phyloP scores from a whole-genome alignment of 2,329 filamentous ascomycete genomes.

The Xylaria digitata region DNA sequence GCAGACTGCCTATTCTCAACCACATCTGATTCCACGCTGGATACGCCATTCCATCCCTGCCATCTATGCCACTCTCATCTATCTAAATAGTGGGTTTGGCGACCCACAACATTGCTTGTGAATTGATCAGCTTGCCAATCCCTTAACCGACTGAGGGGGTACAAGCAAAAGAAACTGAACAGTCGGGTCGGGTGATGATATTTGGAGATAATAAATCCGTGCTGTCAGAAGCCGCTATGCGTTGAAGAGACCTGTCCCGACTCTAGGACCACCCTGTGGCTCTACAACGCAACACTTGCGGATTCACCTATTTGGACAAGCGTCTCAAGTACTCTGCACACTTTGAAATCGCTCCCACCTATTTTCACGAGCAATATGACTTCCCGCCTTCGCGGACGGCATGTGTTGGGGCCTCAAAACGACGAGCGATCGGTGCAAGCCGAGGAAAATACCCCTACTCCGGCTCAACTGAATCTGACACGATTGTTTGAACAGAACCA shows the following conservation, averaged over 20 bases:
- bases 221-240: slow-evolving; percentile 40
- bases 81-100: slow-evolving; percentile 40
- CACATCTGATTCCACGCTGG: slow-evolving; percentile 27
- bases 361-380: slow-evolving; percentile 42
- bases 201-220: slow-evolving; percentile 16
- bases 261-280: slow-evolving; percentile 33
- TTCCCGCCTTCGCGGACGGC: slow-evolving; percentile 47
- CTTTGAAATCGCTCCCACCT: neutral
- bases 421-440: slow-evolving; percentile 33
- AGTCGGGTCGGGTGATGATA: slow-evolving; percentile 26
- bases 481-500: slow-evolving; percentile 72
- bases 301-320: slow-evolving; percentile 37
- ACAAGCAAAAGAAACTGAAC: slow-evolving; percentile 39
- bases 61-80: slow-evolving; percentile 36
- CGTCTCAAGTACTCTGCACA: slow-evolving; percentile 31
- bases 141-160: slow-evolving; percentile 29
- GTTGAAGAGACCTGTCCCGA: slow-evolving; percentile 35
- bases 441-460: slow-evolving; percentile 59
- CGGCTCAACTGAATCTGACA: slow-evolving; percentile 72
- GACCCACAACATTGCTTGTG: slow-evolving; percentile 44
- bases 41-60: slow-evolving; percentile 43
- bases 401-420: slow-evolving; percentile 37
- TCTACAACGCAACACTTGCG: slow-evolving; percentile 19
- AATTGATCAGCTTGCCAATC: slow-evolving; percentile 42
- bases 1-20: slow-evolving; percentile 12